A percentile compares a stretch with the other conserved stretches of the same genome.
Evolutionary conservation across 352 stramenopile genomes (phyloP).

Genomic region (Phytopythium boreale): DNA sequence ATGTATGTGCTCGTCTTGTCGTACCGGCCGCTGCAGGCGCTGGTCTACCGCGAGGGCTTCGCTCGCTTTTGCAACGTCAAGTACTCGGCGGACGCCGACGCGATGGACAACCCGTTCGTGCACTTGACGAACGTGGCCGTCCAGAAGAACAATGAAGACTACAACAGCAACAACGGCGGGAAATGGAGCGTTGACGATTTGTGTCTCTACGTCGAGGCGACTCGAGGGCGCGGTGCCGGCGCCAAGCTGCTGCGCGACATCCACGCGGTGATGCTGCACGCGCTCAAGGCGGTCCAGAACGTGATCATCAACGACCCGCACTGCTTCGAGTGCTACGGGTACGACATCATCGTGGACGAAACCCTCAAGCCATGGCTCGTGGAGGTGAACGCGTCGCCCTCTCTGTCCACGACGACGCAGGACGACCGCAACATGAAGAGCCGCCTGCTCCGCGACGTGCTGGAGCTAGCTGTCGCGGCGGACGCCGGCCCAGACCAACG

Average conservation of each 20-base stretch:
- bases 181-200: slow-evolving; percentile 91
- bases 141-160: slow-evolving; percentile 90
- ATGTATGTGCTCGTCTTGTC: slow-evolving; percentile 92
- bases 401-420: slow-evolving; percentile 61
- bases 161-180: slow-evolving; percentile 88
- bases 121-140: slow-evolving; percentile 90
- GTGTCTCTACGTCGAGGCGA: slow-evolving; percentile 81
- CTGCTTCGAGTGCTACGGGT: slow-evolving; percentile 95
- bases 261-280: slow-evolving; percentile 83
- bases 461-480: slow-evolving; percentile 55
- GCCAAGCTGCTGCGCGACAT: slow-evolving; percentile 67
- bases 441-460: slow-evolving; percentile 61
- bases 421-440: slow-evolving; percentile 83
- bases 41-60: slow-evolving; percentile 88
- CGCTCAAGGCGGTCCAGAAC: slow-evolving; percentile 84
- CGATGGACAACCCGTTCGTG: slow-evolving; percentile 91
- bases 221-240: slow-evolving; percentile 41
- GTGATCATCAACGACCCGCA: slow-evolving; percentile 93
- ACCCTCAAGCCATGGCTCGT: slow-evolving; percentile 92
- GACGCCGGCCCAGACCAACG: slow-evolving; percentile 47
- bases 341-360: slow-evolving; percentile 93
- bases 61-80: slow-evolving; percentile 92
- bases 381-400: slow-evolving; percentile 85
- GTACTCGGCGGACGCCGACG: slow-evolving; percentile 74
- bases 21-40: slow-evolving; percentile 78